These are phyloP conservation scores for Lycium ferocissimum DNA, from an alignment of 257 asterid genomes.

Conservation along the genomic window DNA sequence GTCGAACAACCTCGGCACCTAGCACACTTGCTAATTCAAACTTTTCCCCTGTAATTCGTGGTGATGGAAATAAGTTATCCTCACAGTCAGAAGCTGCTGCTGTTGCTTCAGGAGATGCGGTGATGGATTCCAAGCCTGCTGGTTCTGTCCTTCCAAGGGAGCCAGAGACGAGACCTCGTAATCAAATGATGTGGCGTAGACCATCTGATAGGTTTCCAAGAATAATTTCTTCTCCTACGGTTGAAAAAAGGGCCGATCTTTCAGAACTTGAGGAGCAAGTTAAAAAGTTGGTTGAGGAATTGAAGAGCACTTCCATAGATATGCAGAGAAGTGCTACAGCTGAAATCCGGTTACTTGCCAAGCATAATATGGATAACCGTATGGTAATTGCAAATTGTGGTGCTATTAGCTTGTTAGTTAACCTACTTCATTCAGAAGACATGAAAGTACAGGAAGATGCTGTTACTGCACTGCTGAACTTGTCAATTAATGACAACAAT, in stretches of 20 bases:
- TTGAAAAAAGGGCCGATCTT: slow-evolving; percentile 71
- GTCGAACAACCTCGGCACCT: slow-evolving; percentile 60
- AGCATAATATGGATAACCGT: slow-evolving; percentile 78
- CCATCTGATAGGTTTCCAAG: slow-evolving; percentile 68
- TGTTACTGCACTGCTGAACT: slow-evolving; percentile 88
- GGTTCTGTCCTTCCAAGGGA: slow-evolving; percentile 56
- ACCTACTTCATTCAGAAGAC: slow-evolving; percentile 65
- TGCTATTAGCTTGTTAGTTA: slow-evolving; percentile 61
- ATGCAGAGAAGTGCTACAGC: slow-evolving; percentile 64
- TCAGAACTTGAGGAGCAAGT: slow-evolving; percentile 70
- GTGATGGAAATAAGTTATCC: slow-evolving; percentile 52
- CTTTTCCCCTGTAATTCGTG: slow-evolving; percentile 59
- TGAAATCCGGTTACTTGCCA: slow-evolving; percentile 76
- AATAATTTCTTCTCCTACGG: slow-evolving; percentile 58
- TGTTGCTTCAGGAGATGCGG: slow-evolving; percentile 71
- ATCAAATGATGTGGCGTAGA: slow-evolving; percentile 69
- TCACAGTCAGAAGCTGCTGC: slow-evolving; percentile 45
- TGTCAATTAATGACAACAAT: slow-evolving; percentile 78
- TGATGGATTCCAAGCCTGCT: slow-evolving; percentile 54
- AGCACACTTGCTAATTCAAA: slow-evolving; percentile 60
- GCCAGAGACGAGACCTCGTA: slow-evolving; percentile 56
- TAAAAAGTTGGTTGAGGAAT: slow-evolving; percentile 69
- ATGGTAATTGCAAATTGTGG: slow-evolving; percentile 72
- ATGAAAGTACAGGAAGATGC: slow-evolving; percentile 68
- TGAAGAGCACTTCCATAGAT: slow-evolving; percentile 61